Evolutionary conservation across 768 basidiomycete genomes (phyloP), one percentile per base, ranked within the genome.

Genomic region (Lactarius vividus): DNA sequence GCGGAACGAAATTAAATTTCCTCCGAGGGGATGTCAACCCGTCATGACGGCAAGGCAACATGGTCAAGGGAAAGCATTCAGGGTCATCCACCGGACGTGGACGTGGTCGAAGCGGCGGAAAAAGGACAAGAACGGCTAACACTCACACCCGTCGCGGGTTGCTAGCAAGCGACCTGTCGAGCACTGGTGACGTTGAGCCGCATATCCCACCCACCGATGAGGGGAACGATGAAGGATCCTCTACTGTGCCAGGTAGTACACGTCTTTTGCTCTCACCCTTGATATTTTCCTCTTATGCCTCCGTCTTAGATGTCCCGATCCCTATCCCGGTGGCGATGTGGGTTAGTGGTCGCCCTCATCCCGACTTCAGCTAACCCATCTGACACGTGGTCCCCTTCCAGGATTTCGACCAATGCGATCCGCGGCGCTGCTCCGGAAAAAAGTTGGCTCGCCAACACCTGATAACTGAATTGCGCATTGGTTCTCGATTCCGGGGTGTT

Each of bases 371-470:
- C 2, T 35, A 23, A 13, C 15, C 29, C 15, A 16, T 46, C 16
- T 11, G 29, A 59, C 13, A 16, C 53, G 20, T 13, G 18, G 40
- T 59, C 26, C 66, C 23, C 35, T 10, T 31, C 11, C 63, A 96
- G 95, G 96, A 99, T 74, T 98, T 99, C 77, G 89, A 92, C 74
- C 97, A 99, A 74, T 99, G 97, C 74, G 96, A 99, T 75, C 96
- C 96, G 0, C 88, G 88, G 56, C 79, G 86, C 61, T 91, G 89
- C 71, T 88, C 86, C 4, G 97, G 97, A 4, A 98, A 97, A 80
- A 96, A 92, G 74, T 85, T 99, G 6, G 82, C 92, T 3, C 81
- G 97, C 10, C 82, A 94, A 20, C 91, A 92, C 2, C 78, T 99
- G 28, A 90, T 98, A 74, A 87, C 84, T 66, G 88, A 92, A 62